Conservation (phyloP, 306 rosid genomes). For the Cucurbita ficifolia region DNA sequence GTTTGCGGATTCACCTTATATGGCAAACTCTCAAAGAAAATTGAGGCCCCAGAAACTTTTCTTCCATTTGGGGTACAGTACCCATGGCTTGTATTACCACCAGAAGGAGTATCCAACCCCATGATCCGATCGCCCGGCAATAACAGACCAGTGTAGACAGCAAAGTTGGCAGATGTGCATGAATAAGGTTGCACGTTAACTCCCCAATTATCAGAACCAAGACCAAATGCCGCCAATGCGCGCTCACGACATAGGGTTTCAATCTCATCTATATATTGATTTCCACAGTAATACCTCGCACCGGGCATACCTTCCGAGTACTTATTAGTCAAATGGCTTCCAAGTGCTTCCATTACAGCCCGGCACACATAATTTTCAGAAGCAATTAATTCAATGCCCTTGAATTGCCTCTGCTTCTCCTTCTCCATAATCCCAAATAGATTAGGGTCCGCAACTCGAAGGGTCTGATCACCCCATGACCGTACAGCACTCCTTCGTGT, state of each 20-base stretch:
- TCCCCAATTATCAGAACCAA: slow-evolving; percentile 62
- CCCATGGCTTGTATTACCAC: slow-evolving; percentile 94
- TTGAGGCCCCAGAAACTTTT: slow-evolving; percentile 75
- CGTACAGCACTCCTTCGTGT: slow-evolving; percentile 42
- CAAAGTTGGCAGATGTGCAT: slow-evolving; percentile 85
- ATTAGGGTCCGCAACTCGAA: slow-evolving; percentile 55
- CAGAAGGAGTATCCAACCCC: slow-evolving; percentile 95
- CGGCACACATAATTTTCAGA: slow-evolving; percentile 80
- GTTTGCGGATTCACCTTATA: slow-evolving; percentile 79
- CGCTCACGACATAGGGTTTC: slow-evolving; percentile 71
- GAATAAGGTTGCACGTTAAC: slow-evolving; percentile 93
- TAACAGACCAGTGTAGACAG: slow-evolving; percentile 71
- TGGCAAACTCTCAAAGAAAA: slow-evolving; percentile 81
- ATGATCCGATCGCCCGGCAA: slow-evolving; percentile 75
- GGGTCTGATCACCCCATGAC: slow-evolving; percentile 56
- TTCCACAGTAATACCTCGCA: slow-evolving; percentile 68
- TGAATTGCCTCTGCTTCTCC: slow-evolving; percentile 63
- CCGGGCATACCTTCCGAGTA: slow-evolving; percentile 94
- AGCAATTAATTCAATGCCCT: slow-evolving; percentile 77
- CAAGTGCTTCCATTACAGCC: slow-evolving; percentile 85
- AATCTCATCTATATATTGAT: slow-evolving; percentile 71
- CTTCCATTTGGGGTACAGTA: slow-evolving; percentile 77
- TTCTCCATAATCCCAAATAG: slow-evolving; percentile 59
- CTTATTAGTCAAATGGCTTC: slow-evolving; percentile 81
- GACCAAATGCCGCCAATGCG: slow-evolving; percentile 55